Percentiles rank a stretch among this genome's conserved stretches.
phyloP scores from a whole-genome alignment of 129 eudicot species.

The Logfia minima region DNA sequence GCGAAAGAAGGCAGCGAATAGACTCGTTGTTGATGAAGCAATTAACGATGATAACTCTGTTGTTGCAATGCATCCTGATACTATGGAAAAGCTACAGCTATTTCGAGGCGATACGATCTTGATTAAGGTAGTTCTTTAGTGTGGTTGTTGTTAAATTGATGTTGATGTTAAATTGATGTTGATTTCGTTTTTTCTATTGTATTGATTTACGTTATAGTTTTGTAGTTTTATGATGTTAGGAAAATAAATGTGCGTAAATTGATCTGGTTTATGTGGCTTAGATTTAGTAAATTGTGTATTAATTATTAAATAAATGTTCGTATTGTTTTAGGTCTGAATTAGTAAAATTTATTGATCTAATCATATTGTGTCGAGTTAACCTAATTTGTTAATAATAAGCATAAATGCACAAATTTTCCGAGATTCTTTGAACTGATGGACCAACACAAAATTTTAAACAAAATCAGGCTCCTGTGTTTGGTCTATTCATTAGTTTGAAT shows the following conservation, averaged over 20 bases:
- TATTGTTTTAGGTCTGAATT: background rate
- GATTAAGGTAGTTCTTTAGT: constrained; percentile 46
- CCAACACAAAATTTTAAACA: background rate
- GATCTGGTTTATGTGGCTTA: background rate
- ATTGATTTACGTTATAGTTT: constrained; percentile 2
- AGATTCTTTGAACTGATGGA: background rate
- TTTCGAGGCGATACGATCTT: constrained; percentile 90
- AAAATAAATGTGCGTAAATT: background rate
- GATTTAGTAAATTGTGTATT: background rate
- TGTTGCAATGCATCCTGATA: constrained; percentile 79
- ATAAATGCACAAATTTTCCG: background rate
- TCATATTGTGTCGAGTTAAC: background rate
- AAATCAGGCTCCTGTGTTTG: background rate
- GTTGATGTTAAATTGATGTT: background rate
- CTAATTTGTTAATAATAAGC: background rate
- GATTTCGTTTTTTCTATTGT: background rate
- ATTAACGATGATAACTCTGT: constrained; percentile 86
- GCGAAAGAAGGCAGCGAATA: constrained; percentile 88
- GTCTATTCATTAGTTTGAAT: too few relatives aligned
- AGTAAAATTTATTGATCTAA: background rate
- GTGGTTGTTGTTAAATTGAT: background rate
- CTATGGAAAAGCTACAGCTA: constrained; percentile 95
- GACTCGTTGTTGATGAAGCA: constrained; percentile 93
- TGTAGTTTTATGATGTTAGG: background rate
- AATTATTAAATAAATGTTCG: too few relatives aligned